Evolutionary conservation across 805 yeast species (phyloP), one percentile per base, ranked within the genome.

Genomic region (Hanseniaspora guilliermondii): DNA sequence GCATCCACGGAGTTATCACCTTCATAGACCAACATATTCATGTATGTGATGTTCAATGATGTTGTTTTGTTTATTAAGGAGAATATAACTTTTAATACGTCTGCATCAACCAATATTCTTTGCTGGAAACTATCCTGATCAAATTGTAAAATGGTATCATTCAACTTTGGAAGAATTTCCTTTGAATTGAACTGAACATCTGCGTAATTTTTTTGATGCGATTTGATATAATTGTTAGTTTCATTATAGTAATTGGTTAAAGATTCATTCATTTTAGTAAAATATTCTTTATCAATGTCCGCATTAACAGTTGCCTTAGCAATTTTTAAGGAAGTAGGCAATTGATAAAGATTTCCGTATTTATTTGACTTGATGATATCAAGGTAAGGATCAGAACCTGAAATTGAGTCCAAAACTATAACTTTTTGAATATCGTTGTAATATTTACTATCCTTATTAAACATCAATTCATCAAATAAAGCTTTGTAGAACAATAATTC

Each of bases 1-100:
- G 94, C 93, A 65, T 88, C 96, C 21, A 66, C 63, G 30, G 82
- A 76, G 65, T 91, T 91, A 66, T 89, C 97, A 35, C 97, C 97
- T 65, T 89, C 97, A 66, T 86, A 87, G 1, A 83, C 94, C 64
- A 75, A 81, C 17, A 78, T 71, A 11, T 78, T 76, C n/a, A 77
- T 57, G 4, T 76, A 74, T n/a, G 62, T 65, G 21, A 73, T 64
- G 8, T 62, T 61, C 17, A 44, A 19, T 17, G 17, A 6, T 32
- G 37, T 17, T 9, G 30, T 4, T 3, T 53, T 39, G 52, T 63
- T 37, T 30, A 56, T 19, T 38, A 7, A 19, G 47, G 40, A 2
- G 46, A 33, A 5, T 40, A 48, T 19, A 55, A 47, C 16, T n/a
- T 52, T 38, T 9, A 27, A 3, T 1, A 44, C 12, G 6, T 12